Percentiles rank a stretch among this genome's conserved stretches.
phyloP scores from a whole-genome alignment of 208 protist genomes.

The Wallacemonas sp. region DNA sequence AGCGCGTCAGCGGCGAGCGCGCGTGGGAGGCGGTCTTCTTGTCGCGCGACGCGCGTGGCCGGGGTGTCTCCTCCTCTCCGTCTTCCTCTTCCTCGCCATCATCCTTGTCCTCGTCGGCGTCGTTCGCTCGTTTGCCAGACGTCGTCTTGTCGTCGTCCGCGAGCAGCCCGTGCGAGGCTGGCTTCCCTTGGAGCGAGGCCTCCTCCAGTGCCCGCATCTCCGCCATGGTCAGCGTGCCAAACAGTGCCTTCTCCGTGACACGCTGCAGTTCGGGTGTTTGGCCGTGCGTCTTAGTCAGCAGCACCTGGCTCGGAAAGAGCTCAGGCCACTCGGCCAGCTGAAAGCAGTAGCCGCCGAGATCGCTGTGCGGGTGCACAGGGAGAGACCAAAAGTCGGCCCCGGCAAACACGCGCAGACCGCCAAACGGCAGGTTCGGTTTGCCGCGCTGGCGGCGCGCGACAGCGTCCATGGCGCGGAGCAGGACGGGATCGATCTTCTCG shows the following conservation, averaged over 20 bases:
- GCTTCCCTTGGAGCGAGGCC: constrained; percentile 43
- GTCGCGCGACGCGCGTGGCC: neutral
- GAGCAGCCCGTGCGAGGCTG: constrained; percentile 28
- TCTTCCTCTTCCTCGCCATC: constrained; percentile 17
- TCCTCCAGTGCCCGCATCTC: constrained; percentile 77
- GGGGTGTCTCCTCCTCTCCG: too few species aligned
- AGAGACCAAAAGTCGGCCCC: constrained; percentile 86
- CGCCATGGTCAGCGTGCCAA: constrained; percentile 49
- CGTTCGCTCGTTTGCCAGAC: neutral
- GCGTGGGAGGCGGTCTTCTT: neutral
- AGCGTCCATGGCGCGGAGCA: constrained; percentile 77
- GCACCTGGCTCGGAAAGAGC: constrained; percentile 74
- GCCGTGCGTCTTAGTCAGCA: constrained; percentile 52
- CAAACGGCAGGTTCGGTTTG: constrained; percentile 56
- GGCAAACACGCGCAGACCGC: constrained; percentile 81
- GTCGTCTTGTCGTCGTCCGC: constrained; percentile 21
- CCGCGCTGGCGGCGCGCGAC: constrained; percentile 64
- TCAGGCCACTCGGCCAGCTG: constrained; percentile 72
- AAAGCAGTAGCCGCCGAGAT: constrained; percentile 83
- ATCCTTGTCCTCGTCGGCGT: constrained; percentile 7
- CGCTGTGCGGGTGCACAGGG: constrained; percentile 75
- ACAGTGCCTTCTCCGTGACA: constrained; percentile 65
- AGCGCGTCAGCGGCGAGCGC: constrained; percentile 3
- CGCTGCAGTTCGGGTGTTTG: constrained; percentile 53
- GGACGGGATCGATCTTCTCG: constrained; percentile 54